These are phyloP conservation scores for Galerina sulciceps DNA, from an alignment of 768 basidiomycete genomes.

Conservation along the genomic window DNA sequence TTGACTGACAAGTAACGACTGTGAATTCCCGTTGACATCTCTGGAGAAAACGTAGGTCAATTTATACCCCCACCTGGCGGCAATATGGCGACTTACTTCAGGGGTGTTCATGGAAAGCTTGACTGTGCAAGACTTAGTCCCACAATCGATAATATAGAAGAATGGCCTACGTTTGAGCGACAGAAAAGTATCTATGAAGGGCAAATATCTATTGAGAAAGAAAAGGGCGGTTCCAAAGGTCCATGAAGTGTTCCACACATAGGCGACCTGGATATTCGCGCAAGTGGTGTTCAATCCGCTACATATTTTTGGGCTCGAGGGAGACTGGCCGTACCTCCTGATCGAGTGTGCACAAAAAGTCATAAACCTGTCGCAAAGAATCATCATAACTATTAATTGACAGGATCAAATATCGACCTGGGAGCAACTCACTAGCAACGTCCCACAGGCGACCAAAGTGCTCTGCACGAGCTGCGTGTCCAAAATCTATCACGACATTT, in stretches of 20 bases:
- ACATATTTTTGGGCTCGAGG: neutral
- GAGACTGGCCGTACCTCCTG: slow-evolving; percentile 30
- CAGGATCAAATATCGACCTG: neutral
- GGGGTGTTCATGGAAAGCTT: slow-evolving; percentile 23
- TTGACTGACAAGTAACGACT: slow-evolving; percentile 34
- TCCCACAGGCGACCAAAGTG: slow-evolving; percentile 29
- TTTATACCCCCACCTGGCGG: neutral
- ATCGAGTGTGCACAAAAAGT: slow-evolving; percentile 38
- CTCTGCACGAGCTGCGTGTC: slow-evolving; percentile 28
- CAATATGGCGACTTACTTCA: slow-evolving; percentile 13
- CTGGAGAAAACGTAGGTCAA: slow-evolving; percentile 10
- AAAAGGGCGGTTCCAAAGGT: slow-evolving; percentile 36
- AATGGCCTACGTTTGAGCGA: slow-evolving; percentile 31
- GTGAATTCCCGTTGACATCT: slow-evolving; percentile 29
- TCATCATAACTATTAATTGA: neutral
- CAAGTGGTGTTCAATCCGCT: neutral
- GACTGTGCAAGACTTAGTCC: slow-evolving; percentile 6
- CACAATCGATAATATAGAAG: neutral
- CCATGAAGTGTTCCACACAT: slow-evolving; percentile 36
- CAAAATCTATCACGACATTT: slow-evolving; percentile 14
- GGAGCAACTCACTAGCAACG: slow-evolving; percentile 25
- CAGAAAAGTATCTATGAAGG: slow-evolving; percentile 41
- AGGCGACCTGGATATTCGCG: slow-evolving; percentile 27
- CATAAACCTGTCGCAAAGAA: slow-evolving; percentile 31
- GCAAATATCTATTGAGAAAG: slow-evolving; percentile 43